These are phyloP conservation scores for Aphanomyces cochlioides DNA, from an alignment of 352 stramenopile genomes.

Conservation along the genomic window DNA sequence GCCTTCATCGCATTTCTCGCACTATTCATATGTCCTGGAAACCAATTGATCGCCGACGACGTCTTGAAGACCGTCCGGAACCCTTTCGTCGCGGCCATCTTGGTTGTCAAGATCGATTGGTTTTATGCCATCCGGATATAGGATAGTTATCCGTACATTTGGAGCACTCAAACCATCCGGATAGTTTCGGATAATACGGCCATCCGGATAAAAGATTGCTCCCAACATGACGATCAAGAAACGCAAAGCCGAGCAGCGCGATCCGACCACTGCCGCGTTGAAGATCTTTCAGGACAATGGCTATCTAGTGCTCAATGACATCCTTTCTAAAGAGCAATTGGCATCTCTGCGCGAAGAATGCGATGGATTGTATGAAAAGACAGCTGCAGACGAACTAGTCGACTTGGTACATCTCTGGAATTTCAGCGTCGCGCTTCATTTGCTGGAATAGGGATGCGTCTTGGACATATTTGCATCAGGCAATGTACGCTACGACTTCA, in stretches of 20 bases:
- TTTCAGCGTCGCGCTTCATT: neutral
- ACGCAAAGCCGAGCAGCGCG: neutral
- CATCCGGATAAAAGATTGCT: neutral
- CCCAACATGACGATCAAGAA: neutral
- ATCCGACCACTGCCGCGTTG: neutral
- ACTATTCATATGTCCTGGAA: constrained; percentile 81
- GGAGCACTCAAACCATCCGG: too few relatives aligned
- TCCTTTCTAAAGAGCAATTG: neutral
- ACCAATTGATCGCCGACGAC: constrained; percentile 68
- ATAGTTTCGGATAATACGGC: neutral
- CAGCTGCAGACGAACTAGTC: constrained; percentile 11
- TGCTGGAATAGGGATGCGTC: constrained; percentile 18
- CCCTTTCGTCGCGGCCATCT: neutral
- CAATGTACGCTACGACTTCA: neutral
- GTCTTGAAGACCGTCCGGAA: constrained; percentile 28
- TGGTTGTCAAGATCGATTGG: neutral
- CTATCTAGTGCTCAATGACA: neutral
- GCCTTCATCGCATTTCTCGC: constrained; percentile 77
- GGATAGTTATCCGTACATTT: neutral
- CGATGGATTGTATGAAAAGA: constrained; percentile 2
- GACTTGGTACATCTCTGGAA: constrained; percentile 3
- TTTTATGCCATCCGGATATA: neutral
- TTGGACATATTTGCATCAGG: constrained; percentile 16
- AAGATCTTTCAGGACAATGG: neutral
- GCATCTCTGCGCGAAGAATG: constrained; percentile 6